Evolutionary conservation across 371 early-diverging fungal genomes (phyloP).

Genomic region (Mucor circinelloides): DNA sequence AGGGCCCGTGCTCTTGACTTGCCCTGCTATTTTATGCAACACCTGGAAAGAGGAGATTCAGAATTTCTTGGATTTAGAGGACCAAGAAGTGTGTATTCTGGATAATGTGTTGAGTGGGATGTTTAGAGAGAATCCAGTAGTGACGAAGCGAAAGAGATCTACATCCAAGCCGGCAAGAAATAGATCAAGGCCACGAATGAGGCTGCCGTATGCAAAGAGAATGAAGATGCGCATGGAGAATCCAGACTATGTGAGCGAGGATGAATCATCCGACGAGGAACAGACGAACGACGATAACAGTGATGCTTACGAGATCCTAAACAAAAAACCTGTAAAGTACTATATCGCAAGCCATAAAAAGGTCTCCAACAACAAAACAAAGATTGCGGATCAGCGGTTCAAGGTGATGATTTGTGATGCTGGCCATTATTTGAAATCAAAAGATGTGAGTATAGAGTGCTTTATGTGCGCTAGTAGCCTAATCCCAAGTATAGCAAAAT

Average conservation of each 20-base stretch:
- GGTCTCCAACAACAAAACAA: constrained; percentile 29
- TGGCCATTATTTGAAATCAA: constrained; percentile 63
- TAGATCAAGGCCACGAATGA: neutral
- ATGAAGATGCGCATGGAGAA: neutral
- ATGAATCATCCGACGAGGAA: neutral
- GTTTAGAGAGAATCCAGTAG: neutral
- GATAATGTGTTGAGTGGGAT: neutral
- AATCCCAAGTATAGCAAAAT: neutral
- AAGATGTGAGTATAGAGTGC: constrained; percentile 20
- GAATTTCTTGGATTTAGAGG: constrained; percentile 45
- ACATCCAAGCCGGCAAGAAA: neutral
- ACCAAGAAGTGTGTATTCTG: constrained; percentile 39
- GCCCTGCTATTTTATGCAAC: constrained; percentile 55
- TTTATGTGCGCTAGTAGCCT: neutral
- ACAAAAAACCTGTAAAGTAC: constrained; percentile 22
- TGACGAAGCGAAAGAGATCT: neutral
- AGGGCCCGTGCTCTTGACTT: constrained; percentile 67
- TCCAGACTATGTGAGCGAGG: neutral
- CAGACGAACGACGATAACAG: neutral
- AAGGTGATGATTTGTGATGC: constrained; percentile 41
- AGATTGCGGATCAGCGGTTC: constrained; percentile 33
- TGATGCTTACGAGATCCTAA: neutral
- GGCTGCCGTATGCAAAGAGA: constrained; percentile 1
- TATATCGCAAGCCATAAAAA: constrained; percentile 50
- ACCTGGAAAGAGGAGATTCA: constrained; percentile 60